Evolutionary conservation across 2,329 filamentous ascomycete species (phyloP).

Genomic region (Xylariaceae sp.): DNA sequence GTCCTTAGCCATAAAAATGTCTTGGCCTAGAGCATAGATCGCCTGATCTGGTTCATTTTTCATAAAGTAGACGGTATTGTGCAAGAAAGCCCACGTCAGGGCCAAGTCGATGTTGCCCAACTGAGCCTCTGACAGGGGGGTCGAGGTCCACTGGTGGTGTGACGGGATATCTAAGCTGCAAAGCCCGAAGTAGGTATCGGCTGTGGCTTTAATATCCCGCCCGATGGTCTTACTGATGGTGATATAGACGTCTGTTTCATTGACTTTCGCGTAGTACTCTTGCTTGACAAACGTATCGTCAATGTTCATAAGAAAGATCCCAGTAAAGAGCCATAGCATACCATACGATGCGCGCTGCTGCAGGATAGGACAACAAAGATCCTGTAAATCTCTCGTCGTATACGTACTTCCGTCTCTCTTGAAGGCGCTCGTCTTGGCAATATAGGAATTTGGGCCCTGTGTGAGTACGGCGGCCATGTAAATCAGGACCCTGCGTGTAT

Average conservation of each 20-base stretch:
- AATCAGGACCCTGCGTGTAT: background rate
- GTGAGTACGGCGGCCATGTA: background rate
- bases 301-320: slow-evolving; percentile 3
- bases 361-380: background rate
- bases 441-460: background rate
- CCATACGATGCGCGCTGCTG: background rate
- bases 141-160: background rate
- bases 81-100: slow-evolving; percentile 9
- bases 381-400: background rate
- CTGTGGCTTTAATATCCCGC: background rate
- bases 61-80: background rate
- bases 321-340: slow-evolving; percentile 2
- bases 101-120: background rate
- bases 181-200: too few species aligned
- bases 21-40: background rate
- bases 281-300: too few species aligned
- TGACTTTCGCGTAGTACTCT: background rate
- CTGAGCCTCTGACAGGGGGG: background rate
- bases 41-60: background rate
- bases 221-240: background rate
- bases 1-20: background rate
- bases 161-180: too few species aligned
- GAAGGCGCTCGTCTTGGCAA: background rate
- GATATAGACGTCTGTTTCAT: background rate
- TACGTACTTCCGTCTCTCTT: background rate